A percentile compares a stretch with the other conserved stretches of the same genome.
Evolutionary conservation across 257 asterid genomes (phyloP).

Genomic region (Nicotiana tomentosiformis): DNA sequence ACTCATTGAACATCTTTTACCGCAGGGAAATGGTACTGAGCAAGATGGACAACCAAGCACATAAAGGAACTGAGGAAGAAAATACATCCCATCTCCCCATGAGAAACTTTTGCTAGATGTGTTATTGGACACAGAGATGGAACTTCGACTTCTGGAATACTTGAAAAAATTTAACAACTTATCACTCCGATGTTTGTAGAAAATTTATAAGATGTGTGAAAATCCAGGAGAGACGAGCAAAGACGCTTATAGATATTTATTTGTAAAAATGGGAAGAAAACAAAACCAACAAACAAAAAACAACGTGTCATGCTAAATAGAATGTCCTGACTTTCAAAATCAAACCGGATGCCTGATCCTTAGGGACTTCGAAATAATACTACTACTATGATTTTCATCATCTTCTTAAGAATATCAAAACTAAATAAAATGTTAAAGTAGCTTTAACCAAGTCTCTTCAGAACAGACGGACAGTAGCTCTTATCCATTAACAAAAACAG

Average conservation of each 20-base stretch:
- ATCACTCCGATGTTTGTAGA: background rate
- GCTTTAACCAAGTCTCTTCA: background rate
- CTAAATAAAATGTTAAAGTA: background rate
- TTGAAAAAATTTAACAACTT: background rate
- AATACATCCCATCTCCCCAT: background rate
- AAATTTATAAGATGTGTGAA: background rate
- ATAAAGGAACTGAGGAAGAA: background rate
- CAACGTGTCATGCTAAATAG: background rate
- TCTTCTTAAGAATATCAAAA: background rate
- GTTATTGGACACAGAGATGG: background rate
- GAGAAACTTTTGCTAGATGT: background rate
- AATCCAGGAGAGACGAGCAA: background rate
- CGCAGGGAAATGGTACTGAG: background rate
- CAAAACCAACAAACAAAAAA: background rate
- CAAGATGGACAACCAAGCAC: background rate
- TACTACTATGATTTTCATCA: background rate
- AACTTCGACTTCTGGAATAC: background rate
- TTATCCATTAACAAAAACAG: background rate
- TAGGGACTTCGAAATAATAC: background rate
- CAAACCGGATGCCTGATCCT: background rate
- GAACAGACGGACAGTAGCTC: background rate
- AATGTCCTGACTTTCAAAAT: background rate
- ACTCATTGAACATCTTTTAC: background rate
- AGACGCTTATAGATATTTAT: background rate
- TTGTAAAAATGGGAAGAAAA: background rate